Base-by-base conservation (phyloP, 2,329 filamentous ascomycete species). In the Penicillium sp. region DNA sequence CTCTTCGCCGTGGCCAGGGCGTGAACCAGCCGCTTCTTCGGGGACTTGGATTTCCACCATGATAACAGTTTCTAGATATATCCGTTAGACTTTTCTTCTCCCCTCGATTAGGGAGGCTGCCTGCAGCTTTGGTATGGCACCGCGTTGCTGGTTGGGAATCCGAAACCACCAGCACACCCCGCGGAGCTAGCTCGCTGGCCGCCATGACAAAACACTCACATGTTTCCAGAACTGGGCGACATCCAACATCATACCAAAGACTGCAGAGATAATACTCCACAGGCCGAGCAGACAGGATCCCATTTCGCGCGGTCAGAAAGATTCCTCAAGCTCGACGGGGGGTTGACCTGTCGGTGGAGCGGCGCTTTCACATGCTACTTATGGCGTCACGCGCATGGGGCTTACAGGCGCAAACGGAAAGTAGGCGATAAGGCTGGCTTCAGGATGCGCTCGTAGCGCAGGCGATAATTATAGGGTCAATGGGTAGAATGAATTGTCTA, bases 21-120 rank as follows among this genome's bases (percentile, higher is more conserved):
- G 60, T 89, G 83, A 44, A 89, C 81, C 78, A 91, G 88, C 55
- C 87, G 78, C 63, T 89, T 85, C 50, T 85, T 82, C 2, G 85
- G 83, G 51, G 84, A 88, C 73, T 85, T 89, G 62, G 83, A 82
- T 56, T 78, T 84, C 80, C 87, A 88, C 87, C 89, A 91, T 55
- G 79, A 79, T 61, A 85, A 78, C 52, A 91, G 77, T 79, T 86
- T 89, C 90, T 94, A 74, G 24, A 50, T 54, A 61, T 11, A 35
- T 36, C 50, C 40, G 47, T 63, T 1, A 66, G 60, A 22, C 41
- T 10, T 24, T 51, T 39, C 33, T 6, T 36, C 13, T 53, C 27
- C n/a, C n/a, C 19, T 19, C 18, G 9, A 9, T 10, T 27, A 5
- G 5, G 24, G 24, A 5, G 31, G 19, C 36, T 27, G 13, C 19